phyloP scores from a whole-genome alignment of 768 basidiomycete genomes.

The Calocera cornea region DNA sequence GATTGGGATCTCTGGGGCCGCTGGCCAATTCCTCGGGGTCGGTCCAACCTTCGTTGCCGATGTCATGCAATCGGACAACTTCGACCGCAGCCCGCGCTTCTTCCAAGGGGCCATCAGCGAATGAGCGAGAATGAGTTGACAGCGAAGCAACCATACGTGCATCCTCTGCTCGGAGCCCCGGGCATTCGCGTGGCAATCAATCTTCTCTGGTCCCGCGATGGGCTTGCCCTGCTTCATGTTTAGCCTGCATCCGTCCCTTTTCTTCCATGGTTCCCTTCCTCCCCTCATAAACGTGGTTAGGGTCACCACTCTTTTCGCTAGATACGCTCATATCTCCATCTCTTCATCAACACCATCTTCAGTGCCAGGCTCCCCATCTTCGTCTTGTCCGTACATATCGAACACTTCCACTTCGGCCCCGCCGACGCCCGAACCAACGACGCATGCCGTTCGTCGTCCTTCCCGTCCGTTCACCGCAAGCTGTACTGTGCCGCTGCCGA shows the following conservation, averaged over 20 bases:
- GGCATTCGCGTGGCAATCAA: neutral
- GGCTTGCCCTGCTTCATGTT: neutral
- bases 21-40: neutral
- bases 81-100: neutral
- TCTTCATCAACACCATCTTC: slow-evolving; percentile 25
- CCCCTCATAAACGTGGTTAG: neutral
- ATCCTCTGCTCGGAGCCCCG: neutral
- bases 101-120: neutral
- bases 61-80: neutral
- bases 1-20: neutral
- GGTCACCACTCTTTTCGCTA: neutral
- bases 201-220: neutral
- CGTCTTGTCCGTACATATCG: slow-evolving; percentile 56
- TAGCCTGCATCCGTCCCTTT: neutral
- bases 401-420: slow-evolving; percentile 56
- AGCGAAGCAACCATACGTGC: neutral
- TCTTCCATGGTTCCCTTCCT: slow-evolving; percentile 3
- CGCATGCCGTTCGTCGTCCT: slow-evolving; percentile 62
- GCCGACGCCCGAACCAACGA: slow-evolving; percentile 39
- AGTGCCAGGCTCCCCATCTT: slow-evolving; percentile 26
- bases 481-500: slow-evolving; percentile 33
- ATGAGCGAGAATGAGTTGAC: neutral
- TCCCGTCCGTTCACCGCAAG: slow-evolving; percentile 62
- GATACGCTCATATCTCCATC: slow-evolving; percentile 13
- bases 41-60: neutral